phyloP scores from a whole-genome alignment of 352 stramenopile species.

The Elongisporangium undulatum region DNA sequence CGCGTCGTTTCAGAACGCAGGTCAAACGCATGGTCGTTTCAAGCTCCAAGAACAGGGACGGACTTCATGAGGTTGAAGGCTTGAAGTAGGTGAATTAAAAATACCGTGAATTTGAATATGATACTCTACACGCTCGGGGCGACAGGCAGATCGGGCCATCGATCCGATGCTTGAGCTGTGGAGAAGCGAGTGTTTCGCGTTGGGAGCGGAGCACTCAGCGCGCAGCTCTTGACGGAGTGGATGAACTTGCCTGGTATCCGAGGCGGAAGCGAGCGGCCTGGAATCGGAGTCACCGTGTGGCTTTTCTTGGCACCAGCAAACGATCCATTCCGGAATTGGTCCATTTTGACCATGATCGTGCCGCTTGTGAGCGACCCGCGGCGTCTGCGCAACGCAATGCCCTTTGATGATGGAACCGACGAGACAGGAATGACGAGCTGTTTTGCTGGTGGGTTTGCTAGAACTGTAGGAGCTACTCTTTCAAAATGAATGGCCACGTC shows the following conservation, averaged over 20 bases:
- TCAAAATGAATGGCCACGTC: background rate
- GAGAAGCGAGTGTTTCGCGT: background rate
- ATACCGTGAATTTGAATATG: background rate
- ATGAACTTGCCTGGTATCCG: slow-evolving; percentile 7
- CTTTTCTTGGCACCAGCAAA: background rate
- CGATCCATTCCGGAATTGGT: background rate
- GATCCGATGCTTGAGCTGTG: background rate
- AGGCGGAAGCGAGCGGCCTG: slow-evolving; percentile 6
- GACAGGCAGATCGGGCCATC: background rate
- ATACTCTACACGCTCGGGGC: background rate
- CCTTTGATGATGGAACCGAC: background rate
- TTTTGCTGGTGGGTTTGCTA: background rate
- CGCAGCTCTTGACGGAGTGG: background rate
- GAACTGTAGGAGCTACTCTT: background rate
- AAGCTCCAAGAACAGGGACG: no score
- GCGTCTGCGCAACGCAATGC: background rate
- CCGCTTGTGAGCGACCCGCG: background rate
- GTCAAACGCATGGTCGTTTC: no score
- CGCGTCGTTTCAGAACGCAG: background rate
- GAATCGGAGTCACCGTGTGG: background rate
- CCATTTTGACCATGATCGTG: background rate
- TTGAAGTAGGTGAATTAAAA: background rate
- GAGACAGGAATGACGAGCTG: background rate
- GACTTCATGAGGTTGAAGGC: no score
- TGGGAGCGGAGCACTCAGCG: background rate